Conservation (phyloP, 805 yeast genomes). For the Saccharomycopsis olivae region DNA sequence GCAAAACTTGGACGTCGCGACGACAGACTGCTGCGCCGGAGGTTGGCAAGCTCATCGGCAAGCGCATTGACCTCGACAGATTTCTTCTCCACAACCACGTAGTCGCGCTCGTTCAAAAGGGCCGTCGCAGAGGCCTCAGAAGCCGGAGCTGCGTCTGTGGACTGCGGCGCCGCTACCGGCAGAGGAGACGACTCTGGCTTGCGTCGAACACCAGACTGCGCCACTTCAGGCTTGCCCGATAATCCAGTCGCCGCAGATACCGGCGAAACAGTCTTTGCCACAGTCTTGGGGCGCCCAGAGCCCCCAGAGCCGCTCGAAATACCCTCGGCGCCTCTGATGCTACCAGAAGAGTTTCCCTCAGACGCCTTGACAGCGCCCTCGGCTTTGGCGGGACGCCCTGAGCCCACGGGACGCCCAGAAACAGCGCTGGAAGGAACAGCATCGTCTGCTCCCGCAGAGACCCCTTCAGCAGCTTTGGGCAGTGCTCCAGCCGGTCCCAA, state of each 20-base stretch:
- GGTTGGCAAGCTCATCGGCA: constrained; percentile 80
- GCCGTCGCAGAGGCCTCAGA: too few relatives aligned
- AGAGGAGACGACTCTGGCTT: constrained; percentile 15
- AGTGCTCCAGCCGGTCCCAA: constrained; percentile 26
- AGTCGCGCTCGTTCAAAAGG: constrained; percentile 51
- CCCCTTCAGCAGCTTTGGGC: too few relatives aligned
- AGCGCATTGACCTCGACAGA: constrained; percentile 92
- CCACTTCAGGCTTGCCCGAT: too few relatives aligned
- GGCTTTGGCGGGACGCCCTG: too few relatives aligned
- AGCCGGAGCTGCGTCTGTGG: too few relatives aligned
- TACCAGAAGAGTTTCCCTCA: neutral
- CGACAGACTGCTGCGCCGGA: constrained; percentile 36
- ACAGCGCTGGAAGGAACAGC: constrained; percentile 3
- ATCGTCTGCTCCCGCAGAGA: too few relatives aligned
- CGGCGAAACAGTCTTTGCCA: neutral
- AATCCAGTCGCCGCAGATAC: neutral
- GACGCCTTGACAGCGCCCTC: neutral
- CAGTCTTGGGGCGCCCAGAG: too few relatives aligned
- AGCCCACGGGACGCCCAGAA: too few relatives aligned
- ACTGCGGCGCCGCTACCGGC: too few relatives aligned
- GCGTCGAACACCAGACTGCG: too few relatives aligned
- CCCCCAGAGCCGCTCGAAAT: too few relatives aligned
- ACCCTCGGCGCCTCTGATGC: too few relatives aligned
- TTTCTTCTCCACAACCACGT: constrained; percentile 89
- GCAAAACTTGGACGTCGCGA: constrained; percentile 49